phyloP scores from a whole-genome alignment of 345 rosid genomes.

The Salix exigua region DNA sequence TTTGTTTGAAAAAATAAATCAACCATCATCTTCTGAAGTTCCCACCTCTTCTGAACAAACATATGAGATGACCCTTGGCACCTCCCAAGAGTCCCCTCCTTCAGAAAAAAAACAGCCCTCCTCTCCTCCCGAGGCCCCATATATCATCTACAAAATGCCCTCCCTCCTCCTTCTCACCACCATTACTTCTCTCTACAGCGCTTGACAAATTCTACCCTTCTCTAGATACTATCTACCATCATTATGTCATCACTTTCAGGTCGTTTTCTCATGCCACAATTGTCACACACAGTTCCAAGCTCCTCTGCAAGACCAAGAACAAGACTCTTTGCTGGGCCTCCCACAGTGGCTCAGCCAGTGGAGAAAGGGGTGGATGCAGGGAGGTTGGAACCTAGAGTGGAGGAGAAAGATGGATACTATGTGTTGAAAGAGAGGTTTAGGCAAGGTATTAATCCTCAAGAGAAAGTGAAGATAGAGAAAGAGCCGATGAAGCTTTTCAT shows the following conservation, averaged over 20 bases:
- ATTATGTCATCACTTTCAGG: conserved; percentile 51
- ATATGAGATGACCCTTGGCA: conserved; percentile 44
- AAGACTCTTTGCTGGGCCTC: conserved; percentile 30
- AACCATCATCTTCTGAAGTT: background rate
- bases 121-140: conserved; percentile 24
- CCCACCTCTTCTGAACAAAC: background rate
- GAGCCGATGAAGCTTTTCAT: conserved; percentile 83
- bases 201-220: background rate
- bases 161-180: conserved; percentile 14
- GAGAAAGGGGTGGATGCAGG: conserved; percentile 37
- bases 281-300: conserved; percentile 14
- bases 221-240: background rate
- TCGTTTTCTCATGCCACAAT: conserved; percentile 40
- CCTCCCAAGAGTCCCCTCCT: conserved; percentile 42
- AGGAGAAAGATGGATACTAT: conserved; percentile 65
- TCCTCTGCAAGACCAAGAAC: conserved; percentile 41
- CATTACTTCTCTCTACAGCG: conserved; percentile 6
- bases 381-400: conserved; percentile 82
- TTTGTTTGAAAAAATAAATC: background rate
- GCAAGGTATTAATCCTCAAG: conserved; percentile 75
- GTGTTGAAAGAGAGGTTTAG: conserved; percentile 87
- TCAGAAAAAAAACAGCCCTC: background rate
- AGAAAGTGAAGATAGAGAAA: conserved; percentile 77
- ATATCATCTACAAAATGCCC: conserved; percentile 44
- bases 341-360: conserved; percentile 16